Conservation (phyloP, 257 asterid species). For the Solanum chmielewskii region DNA sequence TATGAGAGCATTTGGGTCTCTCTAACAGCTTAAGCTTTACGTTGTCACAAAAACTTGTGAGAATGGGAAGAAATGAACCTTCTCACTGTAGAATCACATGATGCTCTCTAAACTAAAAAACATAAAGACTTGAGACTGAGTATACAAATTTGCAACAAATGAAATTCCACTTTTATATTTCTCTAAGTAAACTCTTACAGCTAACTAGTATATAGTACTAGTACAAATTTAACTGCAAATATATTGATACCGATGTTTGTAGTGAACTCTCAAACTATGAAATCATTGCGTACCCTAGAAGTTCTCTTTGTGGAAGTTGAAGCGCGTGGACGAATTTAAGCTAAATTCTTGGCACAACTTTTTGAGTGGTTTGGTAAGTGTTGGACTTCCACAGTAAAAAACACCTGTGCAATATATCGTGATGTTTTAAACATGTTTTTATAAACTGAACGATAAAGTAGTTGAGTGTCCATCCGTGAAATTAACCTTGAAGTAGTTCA, state of each 20-base stretch:
- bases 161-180: background rate
- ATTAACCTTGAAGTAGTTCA: background rate
- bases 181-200: background rate
- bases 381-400: constrained; percentile 81
- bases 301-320: constrained; percentile 91
- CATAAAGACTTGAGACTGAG: background rate
- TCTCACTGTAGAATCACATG: background rate
- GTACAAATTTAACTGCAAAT: background rate
- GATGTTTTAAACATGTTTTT: background rate
- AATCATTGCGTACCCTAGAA: constrained; percentile 22
- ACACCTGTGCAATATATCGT: constrained; percentile 55
- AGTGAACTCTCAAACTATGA: background rate
- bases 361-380: constrained; percentile 40
- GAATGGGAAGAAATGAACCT: background rate
- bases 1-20: background rate
- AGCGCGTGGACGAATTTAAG: constrained; percentile 57
- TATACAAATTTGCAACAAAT: background rate
- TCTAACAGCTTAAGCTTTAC: background rate
- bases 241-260: background rate
- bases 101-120: background rate
- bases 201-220: background rate
- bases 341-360: constrained; percentile 60
- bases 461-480: background rate
- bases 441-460: background rate
- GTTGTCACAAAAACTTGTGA: background rate